Percentiles rank a stretch among this genome's conserved stretches.
phyloP scores from a whole-genome alignment of 208 protist genomes.

The Trypanosomatidae sp. region DNA sequence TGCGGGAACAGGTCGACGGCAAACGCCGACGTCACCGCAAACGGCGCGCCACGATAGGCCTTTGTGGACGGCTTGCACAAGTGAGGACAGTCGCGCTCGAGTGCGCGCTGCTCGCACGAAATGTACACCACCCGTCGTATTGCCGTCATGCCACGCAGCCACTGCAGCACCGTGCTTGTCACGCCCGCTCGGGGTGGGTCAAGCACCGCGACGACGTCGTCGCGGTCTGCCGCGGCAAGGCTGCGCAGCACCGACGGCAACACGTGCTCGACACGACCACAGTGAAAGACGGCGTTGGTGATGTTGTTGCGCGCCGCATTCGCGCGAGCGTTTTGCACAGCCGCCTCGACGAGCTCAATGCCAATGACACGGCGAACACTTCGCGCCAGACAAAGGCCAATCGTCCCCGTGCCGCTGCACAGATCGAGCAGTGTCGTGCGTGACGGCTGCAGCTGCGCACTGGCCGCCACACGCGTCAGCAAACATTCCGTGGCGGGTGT shows the following conservation, averaged over 20 bases:
- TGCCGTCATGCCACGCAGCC: slow-evolving; percentile 70
- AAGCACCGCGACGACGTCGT: slow-evolving; percentile 77
- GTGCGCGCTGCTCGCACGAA: slow-evolving; percentile 89
- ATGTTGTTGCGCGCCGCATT: slow-evolving; percentile 86
- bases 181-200: slow-evolving; percentile 86
- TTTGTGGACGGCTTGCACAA: slow-evolving; percentile 71
- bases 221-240: slow-evolving; percentile 19
- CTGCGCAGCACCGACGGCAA: slow-evolving; percentile 46
- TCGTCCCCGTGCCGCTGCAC: slow-evolving; percentile 94
- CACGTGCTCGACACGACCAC: slow-evolving; percentile 87
- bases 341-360: slow-evolving; percentile 83
- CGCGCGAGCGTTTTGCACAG: slow-evolving; percentile 71
- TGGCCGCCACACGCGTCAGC: slow-evolving; percentile 51
- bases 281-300: slow-evolving; percentile 78
- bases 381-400: slow-evolving; percentile 77
- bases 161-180: slow-evolving; percentile 85
- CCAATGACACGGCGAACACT: slow-evolving; percentile 87
- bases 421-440: slow-evolving; percentile 88
- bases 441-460: slow-evolving; percentile 24
- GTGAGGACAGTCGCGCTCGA: slow-evolving; percentile 75
- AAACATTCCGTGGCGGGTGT: slow-evolving; percentile 79
- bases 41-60: slow-evolving; percentile 67
- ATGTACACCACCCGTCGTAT: slow-evolving; percentile 93
- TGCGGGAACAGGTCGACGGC: slow-evolving; percentile 94
- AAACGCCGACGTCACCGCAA: slow-evolving; percentile 69